Base-by-base conservation (phyloP, 2,329 filamentous ascomycete genomes). In the Ophioceras dolichostomum region DNA sequence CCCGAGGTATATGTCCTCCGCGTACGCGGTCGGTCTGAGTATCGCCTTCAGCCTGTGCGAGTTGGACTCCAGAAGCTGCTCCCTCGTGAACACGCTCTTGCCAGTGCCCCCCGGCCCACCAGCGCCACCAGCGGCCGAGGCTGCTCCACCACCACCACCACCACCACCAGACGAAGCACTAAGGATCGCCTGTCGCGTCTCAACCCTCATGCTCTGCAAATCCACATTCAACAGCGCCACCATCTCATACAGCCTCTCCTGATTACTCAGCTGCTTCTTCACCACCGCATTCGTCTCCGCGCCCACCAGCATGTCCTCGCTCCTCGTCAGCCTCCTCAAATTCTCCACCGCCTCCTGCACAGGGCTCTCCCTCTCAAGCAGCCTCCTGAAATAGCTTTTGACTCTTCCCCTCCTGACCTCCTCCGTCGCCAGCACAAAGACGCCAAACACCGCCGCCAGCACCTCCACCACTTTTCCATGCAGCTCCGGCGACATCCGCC, bases 281-380 rank as follows among this genome's bases (percentile, higher is more conserved):
- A 37, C 36, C 16, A 19, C 29, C 14, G 36, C 36, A 21, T 37
- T 37, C 5, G 36, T 37, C 16, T 37, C 36, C 17, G 36, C 36
- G 10, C 13, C 32, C 10, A 32, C 36, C 9, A 37, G 16, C 18
- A 18, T 37, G 12, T 17, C 30, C 8, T 37, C 36, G 21, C 27
- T 29, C 12, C 32, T 29, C 1, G 36, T 37, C 14, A 37, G 20
- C 7, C 17, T 16, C 6, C 14, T 18, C 13, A 37, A 21, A 18
- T 28, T 27, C 30, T 37, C 19, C 20, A 37, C 26, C 4, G 30
- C 29, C 1, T 37, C 36, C 10, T 28, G 28, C 3, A 37, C 30
- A 2, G 36, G 29, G 9, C 28, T 32, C 12, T 32, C 36, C 20
- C 19, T 19, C 4, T 29, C 36, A 8, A 37, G 19, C 4, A 37